A percentile compares a stretch with the other conserved stretches of the same genome.
phyloP scores from a whole-genome alignment of 2,329 filamentous ascomycete genomes.

The Fusarium dlaminii region DNA sequence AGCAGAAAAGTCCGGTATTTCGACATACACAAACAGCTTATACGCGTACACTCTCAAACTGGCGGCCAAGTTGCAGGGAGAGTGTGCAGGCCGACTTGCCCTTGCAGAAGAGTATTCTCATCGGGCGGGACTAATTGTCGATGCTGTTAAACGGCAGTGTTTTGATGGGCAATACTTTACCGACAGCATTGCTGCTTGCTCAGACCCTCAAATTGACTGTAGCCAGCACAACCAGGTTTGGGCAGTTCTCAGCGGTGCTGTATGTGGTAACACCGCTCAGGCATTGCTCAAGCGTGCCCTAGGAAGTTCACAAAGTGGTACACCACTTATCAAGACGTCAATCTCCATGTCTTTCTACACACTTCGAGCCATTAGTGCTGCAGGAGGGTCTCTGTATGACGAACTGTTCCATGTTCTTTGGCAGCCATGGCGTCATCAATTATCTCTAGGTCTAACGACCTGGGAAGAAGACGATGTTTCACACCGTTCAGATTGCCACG shows the following conservation, averaged over 20 bases:
- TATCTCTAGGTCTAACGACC: not conserved
- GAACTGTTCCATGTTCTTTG: not conserved
- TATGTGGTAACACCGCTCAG: not conserved
- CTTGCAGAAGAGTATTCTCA: not conserved
- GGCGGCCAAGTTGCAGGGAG: not conserved
- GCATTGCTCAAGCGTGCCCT: not conserved
- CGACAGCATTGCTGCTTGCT: not conserved
- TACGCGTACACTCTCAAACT: not conserved
- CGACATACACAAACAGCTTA: not conserved
- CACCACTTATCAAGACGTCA: not conserved
- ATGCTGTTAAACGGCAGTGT: not conserved
- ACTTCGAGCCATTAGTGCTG: not conserved
- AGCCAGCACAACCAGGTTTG: not conserved
- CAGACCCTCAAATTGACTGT: rapidly evolving
- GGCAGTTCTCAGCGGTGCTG: not conserved
- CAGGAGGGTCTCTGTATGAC: not conserved
- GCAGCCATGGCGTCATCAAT: not conserved
- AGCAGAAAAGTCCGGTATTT: not conserved
- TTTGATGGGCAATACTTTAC: not conserved
- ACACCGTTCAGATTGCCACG: not conserved
- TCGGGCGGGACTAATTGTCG: not conserved
- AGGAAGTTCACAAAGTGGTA: rapidly evolving
- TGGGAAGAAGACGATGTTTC: not conserved
- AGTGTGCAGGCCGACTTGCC: not conserved
- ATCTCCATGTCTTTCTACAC: not conserved